A percentile compares a stretch with the other conserved stretches of the same genome.
These are phyloP conservation scores for Primulina eburnea DNA, from an alignment of 257 asterid genomes.

Conservation along the genomic window DNA sequence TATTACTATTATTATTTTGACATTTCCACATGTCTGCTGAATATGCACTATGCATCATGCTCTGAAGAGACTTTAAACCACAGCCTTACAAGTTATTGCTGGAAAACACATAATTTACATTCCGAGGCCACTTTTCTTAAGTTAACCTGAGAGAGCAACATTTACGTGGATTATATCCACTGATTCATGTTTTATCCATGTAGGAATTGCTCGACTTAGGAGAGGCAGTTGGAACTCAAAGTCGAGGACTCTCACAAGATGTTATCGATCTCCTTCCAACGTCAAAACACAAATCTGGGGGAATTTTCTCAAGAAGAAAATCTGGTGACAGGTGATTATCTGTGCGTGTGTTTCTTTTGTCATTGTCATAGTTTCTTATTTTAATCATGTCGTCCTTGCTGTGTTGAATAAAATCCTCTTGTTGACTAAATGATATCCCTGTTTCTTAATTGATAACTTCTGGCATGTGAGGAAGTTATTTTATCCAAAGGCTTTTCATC, in stretches of 20 bases:
- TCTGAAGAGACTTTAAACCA: slow-evolving; percentile 9
- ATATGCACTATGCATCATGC: not conserved
- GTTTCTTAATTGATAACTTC: no score
- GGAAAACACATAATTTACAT: not conserved
- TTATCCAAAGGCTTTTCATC: not conserved
- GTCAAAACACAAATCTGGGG: slow-evolving; percentile 72
- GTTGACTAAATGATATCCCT: not conserved
- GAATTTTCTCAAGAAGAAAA: slow-evolving; percentile 76
- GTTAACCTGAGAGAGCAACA: not conserved
- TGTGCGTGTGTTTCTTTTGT: slow-evolving; percentile 11
- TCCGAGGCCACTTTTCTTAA: not conserved
- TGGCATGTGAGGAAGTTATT: no score
- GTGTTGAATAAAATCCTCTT: not conserved
- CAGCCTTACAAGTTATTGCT: not conserved
- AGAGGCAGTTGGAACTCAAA: slow-evolving; percentile 84
- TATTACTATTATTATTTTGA: not conserved
- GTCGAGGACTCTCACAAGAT: slow-evolving; percentile 82
- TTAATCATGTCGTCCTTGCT: not conserved
- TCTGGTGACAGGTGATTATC: slow-evolving; percentile 54
- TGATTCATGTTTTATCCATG: slow-evolving; percentile 20
- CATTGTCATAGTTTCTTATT: not conserved
- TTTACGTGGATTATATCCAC: not conserved
- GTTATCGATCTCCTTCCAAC: slow-evolving; percentile 71
- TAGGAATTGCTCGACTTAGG: slow-evolving; percentile 95
- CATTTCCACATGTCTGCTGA: slow-evolving; percentile 3